phyloP scores from a whole-genome alignment of 1,284 basidiomycete genomes.

The Puccinia polysora region DNA sequence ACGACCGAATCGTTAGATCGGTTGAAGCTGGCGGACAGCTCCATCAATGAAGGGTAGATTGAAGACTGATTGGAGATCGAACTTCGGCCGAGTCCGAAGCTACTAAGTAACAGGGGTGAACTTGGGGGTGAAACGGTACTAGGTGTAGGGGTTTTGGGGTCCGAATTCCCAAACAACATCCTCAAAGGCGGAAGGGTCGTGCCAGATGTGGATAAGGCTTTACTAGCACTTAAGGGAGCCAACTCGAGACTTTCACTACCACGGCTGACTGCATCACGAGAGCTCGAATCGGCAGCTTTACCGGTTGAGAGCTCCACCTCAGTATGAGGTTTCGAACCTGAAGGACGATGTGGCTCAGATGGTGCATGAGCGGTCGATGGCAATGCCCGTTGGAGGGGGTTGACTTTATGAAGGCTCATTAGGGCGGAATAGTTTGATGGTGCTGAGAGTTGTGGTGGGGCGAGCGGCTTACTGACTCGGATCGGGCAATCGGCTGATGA shows the following conservation, averaged over 20 bases:
- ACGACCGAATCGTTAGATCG: neutral
- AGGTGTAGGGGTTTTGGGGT: neutral
- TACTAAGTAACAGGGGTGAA: neutral
- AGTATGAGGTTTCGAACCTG: neutral
- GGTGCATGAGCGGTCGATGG: neutral
- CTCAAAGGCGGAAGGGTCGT: constrained; percentile 33
- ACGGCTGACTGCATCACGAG: neutral
- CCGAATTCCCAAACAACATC: constrained; percentile 26
- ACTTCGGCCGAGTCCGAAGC: neutral
- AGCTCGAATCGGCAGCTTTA: neutral
- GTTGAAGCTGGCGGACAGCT: constrained; percentile 9
- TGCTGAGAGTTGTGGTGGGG: constrained; percentile 21
- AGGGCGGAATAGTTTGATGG: constrained; percentile 2
- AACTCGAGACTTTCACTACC: constrained; percentile 19
- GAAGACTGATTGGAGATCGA: neutral
- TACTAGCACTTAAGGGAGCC: constrained; percentile 13
- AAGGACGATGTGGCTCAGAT: neutral
- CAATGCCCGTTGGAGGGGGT: constrained; percentile 24
- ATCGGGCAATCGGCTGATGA: constrained; percentile 8
- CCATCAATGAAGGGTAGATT: constrained; percentile 33
- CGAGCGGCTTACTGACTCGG: constrained; percentile 32
- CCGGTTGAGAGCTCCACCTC: neutral
- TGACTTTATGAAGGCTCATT: constrained; percentile 25
- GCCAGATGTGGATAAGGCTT: neutral
- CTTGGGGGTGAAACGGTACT: neutral